These are phyloP conservation scores for Didymella lethalis DNA, from an alignment of 2,329 filamentous ascomycete species.

Conservation along the genomic window DNA sequence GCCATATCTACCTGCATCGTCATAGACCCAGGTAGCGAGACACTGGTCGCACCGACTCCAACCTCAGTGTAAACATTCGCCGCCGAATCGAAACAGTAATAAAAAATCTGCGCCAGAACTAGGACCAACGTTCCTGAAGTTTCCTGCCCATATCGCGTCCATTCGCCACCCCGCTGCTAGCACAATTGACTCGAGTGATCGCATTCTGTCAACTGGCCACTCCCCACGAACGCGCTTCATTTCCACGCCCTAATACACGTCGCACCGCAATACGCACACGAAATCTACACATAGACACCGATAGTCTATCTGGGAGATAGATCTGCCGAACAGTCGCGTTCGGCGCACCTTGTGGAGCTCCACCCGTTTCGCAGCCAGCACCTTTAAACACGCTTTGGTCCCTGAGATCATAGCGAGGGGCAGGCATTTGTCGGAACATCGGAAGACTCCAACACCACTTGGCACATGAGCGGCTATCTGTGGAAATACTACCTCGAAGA, in stretches of 20 bases:
- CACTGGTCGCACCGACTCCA: constrained; percentile 28
- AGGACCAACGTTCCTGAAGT: constrained; percentile 3
- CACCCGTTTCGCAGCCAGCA: constrained; percentile 60
- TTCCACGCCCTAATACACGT: not conserved
- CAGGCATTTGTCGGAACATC: constrained; percentile 62
- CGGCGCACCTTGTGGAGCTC: constrained; percentile 44
- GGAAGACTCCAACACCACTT: constrained; percentile 49
- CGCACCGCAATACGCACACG: constrained; percentile 1
- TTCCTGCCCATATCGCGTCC: constrained; percentile 10
- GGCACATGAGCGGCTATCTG: constrained; percentile 92
- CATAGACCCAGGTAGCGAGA: constrained; percentile 34
- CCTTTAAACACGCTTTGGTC: constrained; percentile 96
- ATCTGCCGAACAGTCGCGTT: constrained; percentile 27
- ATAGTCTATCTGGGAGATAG: constrained; percentile 13
- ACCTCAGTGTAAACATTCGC: constrained; percentile 7
- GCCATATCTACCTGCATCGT: constrained; percentile 38
- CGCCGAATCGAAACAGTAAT: not conserved
- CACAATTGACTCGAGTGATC: constrained; percentile 14
- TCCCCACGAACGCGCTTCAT: constrained; percentile 1
- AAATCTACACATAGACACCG: not conserved
- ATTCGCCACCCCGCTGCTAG: constrained; percentile 21
- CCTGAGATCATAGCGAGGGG: constrained; percentile 88
- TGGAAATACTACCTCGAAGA: constrained; percentile 98
- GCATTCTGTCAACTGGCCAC: constrained; percentile 21
- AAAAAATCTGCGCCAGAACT: not conserved